Percentiles rank a stretch among this genome's conserved stretches.
These are phyloP conservation scores for Fonsecaea multimorphosa DNA, from an alignment of 2,329 filamentous ascomycete genomes.

Conservation along the genomic window DNA sequence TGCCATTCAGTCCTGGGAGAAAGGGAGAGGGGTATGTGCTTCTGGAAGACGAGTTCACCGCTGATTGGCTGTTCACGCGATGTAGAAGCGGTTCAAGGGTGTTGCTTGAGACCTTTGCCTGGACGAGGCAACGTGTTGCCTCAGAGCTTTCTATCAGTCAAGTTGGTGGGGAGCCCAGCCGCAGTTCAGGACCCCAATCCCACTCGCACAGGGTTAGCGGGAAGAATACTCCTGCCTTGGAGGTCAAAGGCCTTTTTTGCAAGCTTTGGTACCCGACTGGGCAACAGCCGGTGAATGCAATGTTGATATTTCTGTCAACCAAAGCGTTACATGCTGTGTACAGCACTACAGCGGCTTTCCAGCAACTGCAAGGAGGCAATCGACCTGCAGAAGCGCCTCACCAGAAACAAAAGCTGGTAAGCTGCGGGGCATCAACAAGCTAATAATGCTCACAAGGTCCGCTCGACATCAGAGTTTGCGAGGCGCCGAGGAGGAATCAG, in stretches of 20 bases:
- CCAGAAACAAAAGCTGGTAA: neutral
- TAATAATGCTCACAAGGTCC: neutral
- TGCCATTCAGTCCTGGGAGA: slow-evolving; percentile 3
- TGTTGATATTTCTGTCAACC: neutral
- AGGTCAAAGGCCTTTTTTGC: neutral
- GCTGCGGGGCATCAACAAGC: neutral
- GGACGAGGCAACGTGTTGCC: neutral
- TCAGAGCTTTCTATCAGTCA: neutral
- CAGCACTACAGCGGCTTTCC: neutral
- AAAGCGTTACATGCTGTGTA: neutral
- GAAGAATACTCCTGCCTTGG: neutral
- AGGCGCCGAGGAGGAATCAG: neutral
- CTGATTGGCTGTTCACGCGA: slow-evolving; percentile 17
- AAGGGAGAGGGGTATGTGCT: neutral
- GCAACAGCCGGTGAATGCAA: neutral
- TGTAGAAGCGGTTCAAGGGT: neutral
- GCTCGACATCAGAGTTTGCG: slow-evolving; percentile 3
- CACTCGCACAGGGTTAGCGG: neutral
- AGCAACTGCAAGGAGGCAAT: neutral
- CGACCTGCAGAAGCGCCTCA: neutral
- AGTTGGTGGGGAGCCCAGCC: neutral
- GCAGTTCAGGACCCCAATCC: neutral
- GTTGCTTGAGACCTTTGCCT: neutral
- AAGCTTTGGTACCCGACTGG: neutral
- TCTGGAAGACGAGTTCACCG: slow-evolving; percentile 19